phyloP scores from a whole-genome alignment of 2,329 filamentous ascomycete genomes.

The Sphaerostilbella broomeana region DNA sequence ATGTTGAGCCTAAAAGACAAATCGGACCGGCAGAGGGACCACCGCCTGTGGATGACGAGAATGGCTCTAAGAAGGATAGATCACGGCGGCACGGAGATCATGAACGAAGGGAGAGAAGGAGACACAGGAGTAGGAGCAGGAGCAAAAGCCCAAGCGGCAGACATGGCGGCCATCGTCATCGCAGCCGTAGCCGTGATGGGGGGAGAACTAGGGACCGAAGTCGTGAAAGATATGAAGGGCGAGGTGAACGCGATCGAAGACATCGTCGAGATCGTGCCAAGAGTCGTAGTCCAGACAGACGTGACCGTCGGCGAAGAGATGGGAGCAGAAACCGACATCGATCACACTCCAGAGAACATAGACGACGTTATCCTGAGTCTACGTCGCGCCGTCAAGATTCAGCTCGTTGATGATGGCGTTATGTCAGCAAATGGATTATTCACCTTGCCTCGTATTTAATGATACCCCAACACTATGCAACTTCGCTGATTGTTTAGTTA shows the following conservation, averaged over 20 bases:
- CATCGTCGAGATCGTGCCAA: conserved; percentile 15
- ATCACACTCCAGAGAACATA: conserved; percentile 19
- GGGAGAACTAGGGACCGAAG: conserved; percentile 17
- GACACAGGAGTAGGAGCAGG: conserved; percentile 30
- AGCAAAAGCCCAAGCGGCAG: conserved; percentile 28
- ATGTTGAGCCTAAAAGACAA: conserved; percentile 41
- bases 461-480: no score
- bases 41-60: conserved; percentile 20
- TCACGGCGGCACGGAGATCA: conserved; percentile 27
- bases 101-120: conserved; percentile 26
- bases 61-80: conserved; percentile 22
- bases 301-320: conserved; percentile 9
- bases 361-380: conserved; percentile 8
- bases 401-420: no score
- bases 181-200: conserved; percentile 26
- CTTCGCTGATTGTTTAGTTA: no score
- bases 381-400: conserved; percentile 8
- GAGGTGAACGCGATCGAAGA: conserved; percentile 10
- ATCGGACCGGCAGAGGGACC: conserved; percentile 24
- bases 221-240: conserved; percentile 12
- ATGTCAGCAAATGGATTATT: no score
- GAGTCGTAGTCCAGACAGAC: conserved; percentile 10
- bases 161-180: conserved; percentile 24
- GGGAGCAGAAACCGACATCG: conserved; percentile 14
- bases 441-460: no score